Conservation (phyloP, 148 eudicot genomes). For the Suaeda aralocaspica region DNA sequence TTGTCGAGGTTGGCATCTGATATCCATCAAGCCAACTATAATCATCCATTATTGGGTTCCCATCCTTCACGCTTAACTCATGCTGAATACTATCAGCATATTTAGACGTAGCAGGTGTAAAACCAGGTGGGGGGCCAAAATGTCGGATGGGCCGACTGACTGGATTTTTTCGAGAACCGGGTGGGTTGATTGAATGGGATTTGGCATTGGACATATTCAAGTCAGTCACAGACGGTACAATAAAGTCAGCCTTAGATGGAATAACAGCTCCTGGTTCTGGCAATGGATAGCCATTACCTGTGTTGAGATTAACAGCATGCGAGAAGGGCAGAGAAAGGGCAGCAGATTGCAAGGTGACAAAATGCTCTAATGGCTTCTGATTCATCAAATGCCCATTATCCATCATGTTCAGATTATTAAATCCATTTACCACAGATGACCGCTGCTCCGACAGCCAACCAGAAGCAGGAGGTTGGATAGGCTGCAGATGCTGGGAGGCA, state of each 20-base stretch:
- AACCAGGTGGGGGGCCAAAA: constrained; percentile 94
- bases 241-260: constrained; percentile 37
- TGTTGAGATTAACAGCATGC: constrained; percentile 36
- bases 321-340: constrained; percentile 50
- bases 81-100: constrained; percentile 32
- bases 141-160: constrained; percentile 80
- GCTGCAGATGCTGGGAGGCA: constrained; percentile 33
- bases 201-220: constrained; percentile 31
- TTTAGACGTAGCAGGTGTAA: constrained; percentile 50
- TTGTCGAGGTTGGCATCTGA: constrained; percentile 48
- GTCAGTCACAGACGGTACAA: constrained; percentile 36
- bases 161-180: constrained; percentile 58
- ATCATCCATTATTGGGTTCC: constrained; percentile 56
- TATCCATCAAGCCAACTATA: constrained; percentile 98
- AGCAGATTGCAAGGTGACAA: constrained; percentile 39
- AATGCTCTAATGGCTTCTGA: constrained; percentile 31
- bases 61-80: constrained; percentile 35
- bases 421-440: constrained; percentile 44
- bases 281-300: constrained; percentile 30
- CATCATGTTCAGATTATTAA: constrained; percentile 43
- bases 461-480: constrained; percentile 38
- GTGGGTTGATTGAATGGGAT: constrained; percentile 31
- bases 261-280: constrained; percentile 37
- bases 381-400: constrained; percentile 46
- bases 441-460: constrained; percentile 43